Evolutionary conservation across 192 early-diverging fungal genomes (phyloP).

Genomic region (Chytriomyces sp.): DNA sequence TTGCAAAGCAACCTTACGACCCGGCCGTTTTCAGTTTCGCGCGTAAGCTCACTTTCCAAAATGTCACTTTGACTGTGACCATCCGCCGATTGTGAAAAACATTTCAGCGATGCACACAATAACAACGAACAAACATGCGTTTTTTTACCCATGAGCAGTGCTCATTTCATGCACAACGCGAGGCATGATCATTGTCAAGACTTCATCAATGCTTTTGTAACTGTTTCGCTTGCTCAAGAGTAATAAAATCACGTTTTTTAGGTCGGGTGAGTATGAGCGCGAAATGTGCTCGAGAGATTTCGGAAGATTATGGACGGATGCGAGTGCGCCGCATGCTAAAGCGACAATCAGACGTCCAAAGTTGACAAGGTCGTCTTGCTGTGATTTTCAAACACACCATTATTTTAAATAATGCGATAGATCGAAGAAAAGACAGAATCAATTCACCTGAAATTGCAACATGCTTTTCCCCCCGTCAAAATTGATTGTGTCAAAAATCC

Average conservation of each 20-base stretch:
- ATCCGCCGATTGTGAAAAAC: not conserved
- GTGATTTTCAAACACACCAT: not conserved
- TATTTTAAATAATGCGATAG: not conserved
- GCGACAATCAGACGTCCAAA: constrained; percentile 82
- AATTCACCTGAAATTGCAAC: constrained; percentile 30
- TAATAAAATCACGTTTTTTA: constrained; percentile 83
- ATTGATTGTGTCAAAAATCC: constrained; percentile 71
- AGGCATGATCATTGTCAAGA: constrained; percentile 77
- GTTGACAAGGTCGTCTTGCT: constrained; percentile 85
- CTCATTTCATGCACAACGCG: constrained; percentile 80
- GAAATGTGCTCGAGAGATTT: constrained; percentile 80
- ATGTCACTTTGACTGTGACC: constrained; percentile 76
- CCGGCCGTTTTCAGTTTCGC: constrained; percentile 92
- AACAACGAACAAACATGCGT: not conserved
- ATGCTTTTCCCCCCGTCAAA: constrained; percentile 71
- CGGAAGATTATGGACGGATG: constrained; percentile 70
- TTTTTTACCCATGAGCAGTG: constrained; percentile 66
- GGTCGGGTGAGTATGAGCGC: constrained; percentile 74
- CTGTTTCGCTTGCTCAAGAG: constrained; percentile 75
- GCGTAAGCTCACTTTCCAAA: constrained; percentile 75
- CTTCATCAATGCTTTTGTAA: constrained; percentile 79
- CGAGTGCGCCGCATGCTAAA: constrained; percentile 75
- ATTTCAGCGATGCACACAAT: not conserved
- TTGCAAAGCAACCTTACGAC: constrained; percentile 87
- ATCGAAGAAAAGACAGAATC: not conserved